Evolutionary conservation across 2,329 filamentous ascomycete genomes (phyloP).

Genomic region (Fusarium nygamai): DNA sequence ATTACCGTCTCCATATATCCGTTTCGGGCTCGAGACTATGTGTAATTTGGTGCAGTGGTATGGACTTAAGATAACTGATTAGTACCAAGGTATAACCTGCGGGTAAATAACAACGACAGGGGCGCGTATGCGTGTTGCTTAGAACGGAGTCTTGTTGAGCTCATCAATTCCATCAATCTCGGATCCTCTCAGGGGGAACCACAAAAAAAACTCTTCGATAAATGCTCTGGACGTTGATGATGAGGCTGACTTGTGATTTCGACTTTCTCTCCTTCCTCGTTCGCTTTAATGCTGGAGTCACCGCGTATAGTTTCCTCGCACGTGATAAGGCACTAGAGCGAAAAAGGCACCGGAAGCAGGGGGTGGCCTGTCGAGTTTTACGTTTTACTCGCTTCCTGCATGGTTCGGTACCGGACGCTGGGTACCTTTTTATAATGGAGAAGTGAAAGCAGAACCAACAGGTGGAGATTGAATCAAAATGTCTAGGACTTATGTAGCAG

Average conservation of each 20-base stretch:
- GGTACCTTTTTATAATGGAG: constrained; percentile 31
- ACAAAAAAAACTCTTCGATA: constrained; percentile 24
- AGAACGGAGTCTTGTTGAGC: constrained; percentile 6
- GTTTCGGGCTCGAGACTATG: constrained; percentile 23
- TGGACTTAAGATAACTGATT: constrained; percentile 19
- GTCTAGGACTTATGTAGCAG: constrained; percentile 16
- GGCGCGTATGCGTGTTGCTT: constrained; percentile 22
- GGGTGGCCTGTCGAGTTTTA: constrained; percentile 28
- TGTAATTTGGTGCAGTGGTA: constrained; percentile 18
- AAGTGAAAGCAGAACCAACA: not conserved
- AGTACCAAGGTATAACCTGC: constrained; percentile 14
- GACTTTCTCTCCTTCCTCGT: constrained; percentile 30
- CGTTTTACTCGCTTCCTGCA: constrained; percentile 32
- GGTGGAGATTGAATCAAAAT: constrained; percentile 8
- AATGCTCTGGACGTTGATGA: not conserved
- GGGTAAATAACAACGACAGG: constrained; percentile 25
- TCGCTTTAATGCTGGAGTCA: constrained; percentile 21
- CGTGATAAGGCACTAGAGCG: constrained; percentile 32
- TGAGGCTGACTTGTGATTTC: not conserved
- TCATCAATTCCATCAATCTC: constrained; percentile 29
- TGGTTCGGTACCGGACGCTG: constrained; percentile 34
- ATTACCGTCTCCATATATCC: constrained; percentile 30
- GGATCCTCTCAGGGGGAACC: constrained; percentile 30
- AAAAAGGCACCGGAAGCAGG: constrained; percentile 11
- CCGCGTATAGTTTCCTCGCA: constrained; percentile 27